These are phyloP conservation scores for Candida methanosorbosa DNA, from an alignment of 805 yeast species.

Conservation along the genomic window DNA sequence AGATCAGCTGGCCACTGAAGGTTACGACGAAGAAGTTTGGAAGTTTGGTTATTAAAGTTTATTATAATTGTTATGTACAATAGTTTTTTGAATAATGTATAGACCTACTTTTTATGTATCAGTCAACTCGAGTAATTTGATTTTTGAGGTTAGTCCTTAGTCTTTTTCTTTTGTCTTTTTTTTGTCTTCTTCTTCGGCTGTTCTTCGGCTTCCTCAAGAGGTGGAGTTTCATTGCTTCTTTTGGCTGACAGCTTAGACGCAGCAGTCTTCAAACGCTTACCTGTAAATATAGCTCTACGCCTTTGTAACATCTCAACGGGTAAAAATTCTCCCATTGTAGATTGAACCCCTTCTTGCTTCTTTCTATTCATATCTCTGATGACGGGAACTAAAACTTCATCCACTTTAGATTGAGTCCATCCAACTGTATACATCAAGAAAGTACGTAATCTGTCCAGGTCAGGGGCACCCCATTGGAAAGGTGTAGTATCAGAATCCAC, in stretches of 20 bases:
- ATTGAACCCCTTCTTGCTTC: slow-evolving; percentile 44
- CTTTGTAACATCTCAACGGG: slow-evolving; percentile 46
- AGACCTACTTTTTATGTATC: not conserved
- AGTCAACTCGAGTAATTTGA: not conserved
- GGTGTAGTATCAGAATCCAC: slow-evolving; percentile 74
- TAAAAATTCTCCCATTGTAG: slow-evolving; percentile 59
- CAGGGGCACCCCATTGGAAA: slow-evolving; percentile 89
- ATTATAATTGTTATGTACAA: not conserved
- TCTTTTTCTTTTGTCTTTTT: not conserved
- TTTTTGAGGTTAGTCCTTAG: not conserved
- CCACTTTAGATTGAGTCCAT: slow-evolving; percentile 71
- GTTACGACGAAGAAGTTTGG: slow-evolving; percentile 37
- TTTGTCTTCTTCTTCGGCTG: slow-evolving; percentile 2
- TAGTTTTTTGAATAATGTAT: not conserved
- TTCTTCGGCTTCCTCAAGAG: too few species aligned
- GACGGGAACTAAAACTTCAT: slow-evolving; percentile 79
- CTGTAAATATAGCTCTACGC: slow-evolving; percentile 38
- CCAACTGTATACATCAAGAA: slow-evolving; percentile 65
- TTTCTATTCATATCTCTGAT: slow-evolving; percentile 69
- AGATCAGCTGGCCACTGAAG: slow-evolving; percentile 57
- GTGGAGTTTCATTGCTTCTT: not conserved
- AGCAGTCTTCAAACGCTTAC: slow-evolving; percentile 56
- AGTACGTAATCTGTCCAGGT: slow-evolving; percentile 66
- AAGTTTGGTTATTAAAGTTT: slow-evolving; percentile 9
- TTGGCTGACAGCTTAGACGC: slow-evolving; percentile 34